A percentile compares a stretch with the other conserved stretches of the same genome.
phyloP scores from a whole-genome alignment of 1,139 yeast genomes.

The Pichia cactophila region DNA sequence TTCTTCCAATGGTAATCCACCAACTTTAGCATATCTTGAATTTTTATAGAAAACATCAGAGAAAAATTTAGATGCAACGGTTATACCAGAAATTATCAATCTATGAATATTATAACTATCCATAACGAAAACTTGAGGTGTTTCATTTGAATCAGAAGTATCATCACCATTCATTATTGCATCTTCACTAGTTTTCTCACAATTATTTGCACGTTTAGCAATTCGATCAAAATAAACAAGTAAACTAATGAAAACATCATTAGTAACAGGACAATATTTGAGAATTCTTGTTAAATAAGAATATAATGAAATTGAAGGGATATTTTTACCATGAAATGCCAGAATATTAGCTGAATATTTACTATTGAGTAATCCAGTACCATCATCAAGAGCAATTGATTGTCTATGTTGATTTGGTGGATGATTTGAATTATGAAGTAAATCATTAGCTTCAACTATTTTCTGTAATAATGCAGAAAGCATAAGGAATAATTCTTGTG shows the following conservation, averaged over 20 bases:
- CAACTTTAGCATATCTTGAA: slow-evolving; percentile 93
- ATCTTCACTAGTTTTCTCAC: slow-evolving; percentile 24
- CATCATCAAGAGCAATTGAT: slow-evolving; percentile 4
- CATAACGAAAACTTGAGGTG: slow-evolving; percentile 71
- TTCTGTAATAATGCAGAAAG: slow-evolving; percentile 75
- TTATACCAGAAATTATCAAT: slow-evolving; percentile 89
- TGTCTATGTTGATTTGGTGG: background rate
- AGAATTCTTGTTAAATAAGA: slow-evolving; percentile 85
- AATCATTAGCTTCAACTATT: slow-evolving; percentile 89
- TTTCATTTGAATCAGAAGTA: slow-evolving; percentile 11
- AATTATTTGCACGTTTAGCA: slow-evolving; percentile 75
- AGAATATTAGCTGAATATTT: slow-evolving; percentile 66
- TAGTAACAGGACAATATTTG: slow-evolving; percentile 95
- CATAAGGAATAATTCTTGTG: slow-evolving; percentile 75
- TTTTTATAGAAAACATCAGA: slow-evolving; percentile 95
- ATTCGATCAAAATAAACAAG: slow-evolving; percentile 92
- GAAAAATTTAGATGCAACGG: slow-evolving; percentile 92
- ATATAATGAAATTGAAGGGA: slow-evolving; percentile 87
- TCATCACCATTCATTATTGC: slow-evolving; percentile 17
- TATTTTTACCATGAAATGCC: slow-evolving; percentile 91
- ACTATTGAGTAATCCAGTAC: slow-evolving; percentile 25
- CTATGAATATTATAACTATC: slow-evolving; percentile 94
- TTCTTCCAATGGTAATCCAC: slow-evolving; percentile 93
- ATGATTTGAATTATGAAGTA: slow-evolving; percentile 53
- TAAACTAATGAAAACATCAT: slow-evolving; percentile 85